phyloP scores from a whole-genome alignment of 345 rosid genomes.

The Aegle marmelos region DNA sequence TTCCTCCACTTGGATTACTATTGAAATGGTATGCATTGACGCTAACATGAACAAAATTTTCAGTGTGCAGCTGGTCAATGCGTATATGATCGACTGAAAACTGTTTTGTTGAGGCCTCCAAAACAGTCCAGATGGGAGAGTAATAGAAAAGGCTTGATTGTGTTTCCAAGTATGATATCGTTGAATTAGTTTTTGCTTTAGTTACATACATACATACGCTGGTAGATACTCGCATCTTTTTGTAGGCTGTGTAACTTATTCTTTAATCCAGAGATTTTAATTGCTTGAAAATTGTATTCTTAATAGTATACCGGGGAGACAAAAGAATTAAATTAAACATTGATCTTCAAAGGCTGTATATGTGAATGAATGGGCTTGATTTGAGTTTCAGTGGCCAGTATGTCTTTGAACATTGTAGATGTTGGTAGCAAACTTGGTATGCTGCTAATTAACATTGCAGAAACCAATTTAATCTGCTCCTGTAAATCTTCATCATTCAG shows the following conservation, averaged over 20 bases:
- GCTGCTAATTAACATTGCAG: neutral
- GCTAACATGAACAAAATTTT: conserved; percentile 18
- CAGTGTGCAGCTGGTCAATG: conserved; percentile 82
- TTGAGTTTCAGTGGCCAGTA: neutral
- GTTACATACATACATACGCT: neutral
- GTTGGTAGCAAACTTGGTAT: neutral
- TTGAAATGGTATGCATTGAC: neutral
- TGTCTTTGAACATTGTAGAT: neutral
- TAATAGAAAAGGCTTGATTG: conserved; percentile 33
- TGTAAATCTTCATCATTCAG: neutral
- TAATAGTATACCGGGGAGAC: neutral
- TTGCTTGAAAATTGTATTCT: neutral
- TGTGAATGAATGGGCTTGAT: neutral
- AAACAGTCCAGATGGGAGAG: conserved; percentile 45
- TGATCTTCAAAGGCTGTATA: neutral
- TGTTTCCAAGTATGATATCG: conserved; percentile 43
- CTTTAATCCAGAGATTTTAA: neutral
- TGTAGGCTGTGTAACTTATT: neutral
- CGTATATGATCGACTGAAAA: conserved; percentile 63
- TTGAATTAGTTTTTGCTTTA: neutral
- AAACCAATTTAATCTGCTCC: neutral
- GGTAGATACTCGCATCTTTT: neutral
- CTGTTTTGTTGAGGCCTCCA: conserved; percentile 49
- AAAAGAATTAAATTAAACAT: neutral
- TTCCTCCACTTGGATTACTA: neutral